These are phyloP conservation scores for Nothomitra cinnamomea DNA, from an alignment of 2,329 filamentous ascomycete genomes.

Conservation along the genomic window DNA sequence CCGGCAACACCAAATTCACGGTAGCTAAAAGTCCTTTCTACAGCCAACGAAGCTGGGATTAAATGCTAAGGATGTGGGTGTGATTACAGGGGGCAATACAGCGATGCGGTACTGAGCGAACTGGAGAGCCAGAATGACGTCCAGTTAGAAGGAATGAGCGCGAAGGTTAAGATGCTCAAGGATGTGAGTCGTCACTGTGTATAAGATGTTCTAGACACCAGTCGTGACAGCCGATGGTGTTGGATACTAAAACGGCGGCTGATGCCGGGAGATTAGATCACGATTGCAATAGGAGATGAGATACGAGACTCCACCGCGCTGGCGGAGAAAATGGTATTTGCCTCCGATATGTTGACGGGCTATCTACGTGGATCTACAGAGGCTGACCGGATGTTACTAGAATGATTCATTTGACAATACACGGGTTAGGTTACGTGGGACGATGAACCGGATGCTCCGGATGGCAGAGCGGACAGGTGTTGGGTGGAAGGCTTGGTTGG, in stretches of 20 bases:
- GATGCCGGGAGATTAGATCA: conserved; percentile 41
- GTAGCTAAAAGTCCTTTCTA: conserved; percentile 24
- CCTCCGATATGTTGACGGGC: not conserved
- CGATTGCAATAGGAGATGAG: conserved; percentile 82
- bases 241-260: not conserved
- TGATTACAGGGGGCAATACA: conserved; percentile 62
- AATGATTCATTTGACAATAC: conserved; percentile 88
- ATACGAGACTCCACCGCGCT: conserved; percentile 79
- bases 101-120: conserved; percentile 77
- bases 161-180: conserved; percentile 80
- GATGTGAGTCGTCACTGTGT: conserved; percentile 41
- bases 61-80: conserved; percentile 8
- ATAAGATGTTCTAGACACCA: not conserved
- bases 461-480: conserved; percentile 95
- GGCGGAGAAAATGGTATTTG: conserved; percentile 61
- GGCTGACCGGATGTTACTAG: not conserved
- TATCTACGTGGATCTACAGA: not conserved
- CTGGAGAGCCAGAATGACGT: conserved; percentile 91
- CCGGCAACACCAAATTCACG: conserved; percentile 55
- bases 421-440: conserved; percentile 61
- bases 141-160: conserved; percentile 76
- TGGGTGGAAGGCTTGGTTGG: conserved; percentile 85
- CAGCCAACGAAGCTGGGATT: conserved; percentile 12
- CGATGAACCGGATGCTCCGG: conserved; percentile 91
- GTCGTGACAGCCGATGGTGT: too few species aligned